Evolutionary conservation across 2,329 filamentous ascomycete genomes (phyloP), one percentile per base, ranked within the genome.

Genomic region (Aspergillus uvarum): DNA sequence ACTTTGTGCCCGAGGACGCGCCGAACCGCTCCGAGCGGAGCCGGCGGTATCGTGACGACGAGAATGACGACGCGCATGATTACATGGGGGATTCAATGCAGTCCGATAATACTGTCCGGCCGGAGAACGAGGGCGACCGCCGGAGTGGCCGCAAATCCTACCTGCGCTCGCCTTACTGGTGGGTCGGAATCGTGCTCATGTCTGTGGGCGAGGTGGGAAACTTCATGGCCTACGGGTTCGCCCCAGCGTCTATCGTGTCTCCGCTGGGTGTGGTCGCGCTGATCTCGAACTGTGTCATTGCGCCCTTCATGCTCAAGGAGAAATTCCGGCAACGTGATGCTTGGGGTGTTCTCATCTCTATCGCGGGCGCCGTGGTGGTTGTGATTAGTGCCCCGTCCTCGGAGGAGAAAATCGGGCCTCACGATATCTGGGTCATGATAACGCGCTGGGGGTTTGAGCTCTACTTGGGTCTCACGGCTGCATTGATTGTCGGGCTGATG

Each of bases 161-260:
- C 75, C 84, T 99, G 61, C 87, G 87, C 65, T 96, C 92, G 38
- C 92, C 92, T 1, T 97, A 95, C 72, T 99, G 95, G 95, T 99
- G 95, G 95, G 79, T 88, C 32, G 95, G 95, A 21, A 94, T 98
- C 66, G 84, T 96, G 16, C 82, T 99, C 61, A 99, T 99, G 86
- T 92, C 89, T 0, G 80, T 96, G 24, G 95, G 95, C 59, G 95
- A 99, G 79, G 89, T 90, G 72, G 95, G 95, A 54, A 99, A 99
- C 75, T 99, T 99, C 72, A 80, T 99, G 64, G 95, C 95, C 0
- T 99, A 99, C 72, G 95, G 95, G 24, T 99, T 99, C 74, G 95
- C 95, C 31, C 95, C 95, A 3, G 95, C 95, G 7, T 98, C 95
- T 14, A 97, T 99, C 69, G 95, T 99, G 47, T 97, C 93, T 35